Conservation (phyloP, 352 stramenopile species). For the Phytophthora citricola region DNA sequence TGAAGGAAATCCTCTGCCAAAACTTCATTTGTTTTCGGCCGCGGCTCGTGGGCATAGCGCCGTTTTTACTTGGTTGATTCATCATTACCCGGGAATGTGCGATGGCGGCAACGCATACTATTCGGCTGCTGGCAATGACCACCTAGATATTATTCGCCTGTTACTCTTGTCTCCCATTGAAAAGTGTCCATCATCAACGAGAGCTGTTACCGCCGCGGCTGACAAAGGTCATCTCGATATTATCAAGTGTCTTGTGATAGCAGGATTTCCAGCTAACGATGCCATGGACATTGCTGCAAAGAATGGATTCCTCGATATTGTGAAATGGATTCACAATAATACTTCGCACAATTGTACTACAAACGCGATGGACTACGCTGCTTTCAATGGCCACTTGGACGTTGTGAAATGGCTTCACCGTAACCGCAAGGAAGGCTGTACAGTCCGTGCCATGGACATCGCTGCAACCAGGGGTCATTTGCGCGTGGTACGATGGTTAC, state of each 20-base stretch:
- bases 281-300: not conserved
- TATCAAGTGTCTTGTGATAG: not conserved
- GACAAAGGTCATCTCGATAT: slow-evolving; percentile 1
- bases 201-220: not conserved
- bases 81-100: too few relatives aligned
- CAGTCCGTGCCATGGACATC: not conserved
- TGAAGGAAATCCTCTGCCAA: too few relatives aligned
- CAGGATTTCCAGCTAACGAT: too few relatives aligned
- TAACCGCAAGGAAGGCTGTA: not conserved
- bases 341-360: not conserved
- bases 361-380: slow-evolving; percentile 1
- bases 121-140: too few relatives aligned
- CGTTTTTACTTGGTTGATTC: too few relatives aligned
- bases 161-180: too few relatives aligned
- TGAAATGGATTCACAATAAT: slow-evolving; percentile 7
- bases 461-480: not conserved
- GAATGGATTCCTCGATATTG: slow-evolving; percentile 2
- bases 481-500: not conserved
- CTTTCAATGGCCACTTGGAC: not conserved
- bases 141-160: too few relatives aligned
- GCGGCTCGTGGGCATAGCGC: too few relatives aligned
- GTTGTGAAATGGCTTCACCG: not conserved
- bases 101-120: too few relatives aligned
- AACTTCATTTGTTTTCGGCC: too few relatives aligned
- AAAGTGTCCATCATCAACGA: too few relatives aligned